A percentile compares a stretch with the other conserved stretches of the same genome.
Conservation (phyloP, 495 filamentous ascomycete species). For the Daldinia loculata region DNA sequence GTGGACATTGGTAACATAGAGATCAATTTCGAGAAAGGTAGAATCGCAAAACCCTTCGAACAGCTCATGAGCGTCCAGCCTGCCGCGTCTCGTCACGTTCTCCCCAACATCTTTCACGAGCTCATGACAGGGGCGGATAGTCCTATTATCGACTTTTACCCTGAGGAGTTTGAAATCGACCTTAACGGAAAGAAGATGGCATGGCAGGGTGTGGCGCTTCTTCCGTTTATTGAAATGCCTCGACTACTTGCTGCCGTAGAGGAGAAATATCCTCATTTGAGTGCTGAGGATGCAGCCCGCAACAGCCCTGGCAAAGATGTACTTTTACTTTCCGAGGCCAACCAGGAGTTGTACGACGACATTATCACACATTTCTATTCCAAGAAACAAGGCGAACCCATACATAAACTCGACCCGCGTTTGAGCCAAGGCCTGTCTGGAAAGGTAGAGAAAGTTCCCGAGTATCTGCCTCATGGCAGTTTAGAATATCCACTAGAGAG, state of each 20-base stretch:
- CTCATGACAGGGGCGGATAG: conserved; percentile 89
- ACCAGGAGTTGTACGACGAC: conserved; percentile 79
- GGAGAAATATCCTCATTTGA: conserved; percentile 80
- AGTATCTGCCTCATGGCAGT: conserved; percentile 77
- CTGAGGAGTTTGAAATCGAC: conserved; percentile 90
- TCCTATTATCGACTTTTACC: conserved; percentile 97
- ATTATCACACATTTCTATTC: conserved; percentile 86
- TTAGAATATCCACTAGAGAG: conserved; percentile 67
- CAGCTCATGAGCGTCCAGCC: conserved; percentile 98
- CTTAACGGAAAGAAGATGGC: conserved; percentile 98
- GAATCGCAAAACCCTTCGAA: conserved; percentile 90
- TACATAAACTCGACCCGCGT: conserved; percentile 74
- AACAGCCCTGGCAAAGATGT: conserved; percentile 85
- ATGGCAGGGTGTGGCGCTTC: conserved; percentile 93
- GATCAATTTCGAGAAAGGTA: conserved; percentile 85
- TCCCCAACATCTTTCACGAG: conserved; percentile 83
- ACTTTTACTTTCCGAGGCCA: conserved; percentile 81
- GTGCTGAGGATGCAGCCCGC: conserved; percentile 76
- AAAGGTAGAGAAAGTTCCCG: conserved; percentile 79
- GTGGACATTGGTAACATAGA: conserved; percentile 80
- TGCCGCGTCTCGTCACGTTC: conserved; percentile 88
- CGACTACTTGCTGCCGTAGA: conserved; percentile 84
- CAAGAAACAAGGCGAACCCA: conserved; percentile 74
- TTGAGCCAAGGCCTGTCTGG: conserved; percentile 82
- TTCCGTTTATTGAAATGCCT: conserved; percentile 96